phyloP scores from a whole-genome alignment of 805 yeast species.

The Candida orba region DNA sequence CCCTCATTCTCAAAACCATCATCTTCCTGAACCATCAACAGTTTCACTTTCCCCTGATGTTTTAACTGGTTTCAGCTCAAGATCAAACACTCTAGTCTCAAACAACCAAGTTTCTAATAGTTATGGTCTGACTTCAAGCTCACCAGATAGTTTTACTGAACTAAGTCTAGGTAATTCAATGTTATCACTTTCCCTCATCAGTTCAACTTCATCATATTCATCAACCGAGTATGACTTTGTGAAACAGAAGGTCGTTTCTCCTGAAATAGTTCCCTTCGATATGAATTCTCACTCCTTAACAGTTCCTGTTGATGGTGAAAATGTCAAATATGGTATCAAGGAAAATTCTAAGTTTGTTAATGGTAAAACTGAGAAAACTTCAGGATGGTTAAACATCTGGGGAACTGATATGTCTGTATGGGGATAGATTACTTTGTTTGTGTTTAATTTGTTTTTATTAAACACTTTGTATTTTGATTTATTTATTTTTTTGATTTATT shows the following conservation, averaged over 20 bases:
- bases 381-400: conserved; percentile 25
- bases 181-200: conserved; percentile 18
- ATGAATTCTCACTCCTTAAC: neutral
- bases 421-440: conserved; percentile 11
- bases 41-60: neutral
- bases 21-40: neutral
- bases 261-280: neutral
- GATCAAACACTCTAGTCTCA: neutral
- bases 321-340: neutral
- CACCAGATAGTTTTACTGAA: conserved; percentile 18
- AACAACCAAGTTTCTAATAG: too few relatives aligned
- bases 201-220: conserved; percentile 13
- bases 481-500: neutral
- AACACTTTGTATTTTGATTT: too few relatives aligned
- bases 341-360: neutral
- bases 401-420: conserved; percentile 26
- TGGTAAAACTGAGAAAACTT: conserved; percentile 10
- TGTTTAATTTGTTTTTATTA: neutral
- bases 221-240: neutral
- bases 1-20: neutral
- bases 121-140: neutral
- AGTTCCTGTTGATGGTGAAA: neutral
- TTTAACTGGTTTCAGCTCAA: neutral
- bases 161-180: conserved; percentile 9
- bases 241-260: too few relatives aligned